phyloP scores from a whole-genome alignment of 2,329 filamentous ascomycete genomes.

The Exophiala xenobiotica region DNA sequence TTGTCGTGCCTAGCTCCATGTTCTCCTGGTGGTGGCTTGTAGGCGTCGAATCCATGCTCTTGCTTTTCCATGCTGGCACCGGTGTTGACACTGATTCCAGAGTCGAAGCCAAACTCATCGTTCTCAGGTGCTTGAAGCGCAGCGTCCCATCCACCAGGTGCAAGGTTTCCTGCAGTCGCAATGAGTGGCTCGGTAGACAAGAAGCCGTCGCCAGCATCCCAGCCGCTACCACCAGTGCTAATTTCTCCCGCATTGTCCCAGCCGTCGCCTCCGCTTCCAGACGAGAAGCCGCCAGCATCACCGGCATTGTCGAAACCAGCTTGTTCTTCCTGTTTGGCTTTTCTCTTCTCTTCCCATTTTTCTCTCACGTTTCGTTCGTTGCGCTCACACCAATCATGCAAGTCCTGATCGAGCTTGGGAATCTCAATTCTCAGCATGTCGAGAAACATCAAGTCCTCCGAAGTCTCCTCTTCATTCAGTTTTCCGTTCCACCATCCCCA shows the following conservation, averaged over 20 bases:
- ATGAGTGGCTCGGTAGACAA: neutral
- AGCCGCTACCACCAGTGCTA: constrained; percentile 1
- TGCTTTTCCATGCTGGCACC: neutral
- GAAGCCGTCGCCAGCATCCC: constrained; percentile 1
- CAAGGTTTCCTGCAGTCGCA: neutral
- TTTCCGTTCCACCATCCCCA: constrained; percentile 25
- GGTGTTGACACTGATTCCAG: constrained; percentile 1
- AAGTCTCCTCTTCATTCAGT: constrained; percentile 21
- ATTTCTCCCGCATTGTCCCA: neutral
- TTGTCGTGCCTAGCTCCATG: neutral
- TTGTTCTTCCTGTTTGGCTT: constrained; percentile 1
- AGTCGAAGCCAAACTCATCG: constrained; percentile 5
- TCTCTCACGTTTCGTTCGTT: constrained; percentile 19
- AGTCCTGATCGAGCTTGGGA: constrained; percentile 18
- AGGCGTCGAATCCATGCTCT: neutral
- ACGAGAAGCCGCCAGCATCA: neutral
- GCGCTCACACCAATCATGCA: constrained; percentile 23
- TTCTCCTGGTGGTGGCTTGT: neutral
- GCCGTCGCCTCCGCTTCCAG: neutral
- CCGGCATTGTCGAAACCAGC: no score
- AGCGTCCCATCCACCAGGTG: constrained; percentile 1
- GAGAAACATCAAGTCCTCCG: constrained; percentile 20
- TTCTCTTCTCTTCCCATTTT: constrained; percentile 24
- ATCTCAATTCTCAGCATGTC: constrained; percentile 17
- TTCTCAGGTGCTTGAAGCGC: neutral